Evolutionary conservation across 139 green algal species (phyloP), one percentile per base, ranked within the genome.

Genomic region (Chlamydomonas schloesseri): DNA sequence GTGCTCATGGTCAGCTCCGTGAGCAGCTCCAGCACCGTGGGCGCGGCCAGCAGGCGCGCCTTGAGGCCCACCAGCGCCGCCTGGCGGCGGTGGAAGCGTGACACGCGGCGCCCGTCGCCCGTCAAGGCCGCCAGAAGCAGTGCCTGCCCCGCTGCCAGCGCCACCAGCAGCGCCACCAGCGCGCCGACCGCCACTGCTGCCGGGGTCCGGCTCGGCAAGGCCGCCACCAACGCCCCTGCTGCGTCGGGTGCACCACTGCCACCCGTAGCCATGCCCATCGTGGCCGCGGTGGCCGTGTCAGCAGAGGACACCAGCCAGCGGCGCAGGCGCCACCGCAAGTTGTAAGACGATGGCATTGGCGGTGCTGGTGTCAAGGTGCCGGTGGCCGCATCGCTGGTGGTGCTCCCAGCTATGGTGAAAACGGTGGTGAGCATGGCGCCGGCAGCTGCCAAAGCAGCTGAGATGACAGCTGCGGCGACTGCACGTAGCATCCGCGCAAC

Each of bases 1-100:
- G n/a, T 15, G n/a, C 64, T 29, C 29, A 29, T 23, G 14, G 64
- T 71, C n/a, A 71, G n/a, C 60, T 23, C 60, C 60, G 14, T 13
- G 6, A 71, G 64, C n/a, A 71, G 64, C 64, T 71, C 64, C 64
- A 71, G 64, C n/a, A 71, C 64, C 18, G 64, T 37, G n/a, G 64
- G 64, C 14, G 64, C 64, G 10, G 23, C 64, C 29, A 71, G 9
- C 13, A 71, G n/a, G 13, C 13, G 29, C 14, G 5, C n/a, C 64
- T 71, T 71, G n/a, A 71, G 64, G n/a, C 11, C 64, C 64, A 71
- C 21, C n/a, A 71, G 64, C 29, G 29, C 64, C 8, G 64, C 29
- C n/a, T 71, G 64, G 6, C 29, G 64, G 6, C n/a, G n/a, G n/a
- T 18, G 13, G 64, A 26, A 71, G 29, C 64, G 64, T 8, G 29